Evolutionary conservation across 2,329 filamentous ascomycete species (phyloP).

Genomic region (Chrysoporthe cubensis): DNA sequence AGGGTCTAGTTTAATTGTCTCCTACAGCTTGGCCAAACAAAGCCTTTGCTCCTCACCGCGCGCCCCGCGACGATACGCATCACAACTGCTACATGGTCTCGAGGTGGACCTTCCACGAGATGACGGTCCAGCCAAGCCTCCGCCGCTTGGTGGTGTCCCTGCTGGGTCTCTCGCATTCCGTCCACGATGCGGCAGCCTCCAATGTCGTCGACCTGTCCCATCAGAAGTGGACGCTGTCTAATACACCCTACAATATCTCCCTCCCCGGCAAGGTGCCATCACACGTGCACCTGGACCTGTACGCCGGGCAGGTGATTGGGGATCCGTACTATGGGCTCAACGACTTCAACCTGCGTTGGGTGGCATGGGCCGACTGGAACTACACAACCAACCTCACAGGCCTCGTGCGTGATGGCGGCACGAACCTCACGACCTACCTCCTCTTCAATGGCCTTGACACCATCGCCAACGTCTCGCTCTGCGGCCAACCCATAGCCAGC

Average conservation of each 20-base stretch:
- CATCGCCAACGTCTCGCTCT: slow-evolving; percentile 60
- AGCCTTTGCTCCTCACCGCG: neutral
- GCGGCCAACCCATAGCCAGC: slow-evolving; percentile 55
- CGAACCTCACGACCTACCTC: slow-evolving; percentile 52
- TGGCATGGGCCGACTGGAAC: slow-evolving; percentile 63
- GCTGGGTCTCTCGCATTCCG: neutral
- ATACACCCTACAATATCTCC: slow-evolving; percentile 50
- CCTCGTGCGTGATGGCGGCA: slow-evolving; percentile 32
- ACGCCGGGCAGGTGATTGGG: slow-evolving; percentile 55
- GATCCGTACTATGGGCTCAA: slow-evolving; percentile 57
- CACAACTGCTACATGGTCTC: neutral
- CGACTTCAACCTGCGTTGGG: slow-evolving; percentile 63
- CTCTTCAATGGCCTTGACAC: slow-evolving; percentile 67
- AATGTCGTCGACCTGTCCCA: slow-evolving; percentile 46
- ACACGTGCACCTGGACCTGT: slow-evolving; percentile 63
- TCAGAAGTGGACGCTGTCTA: slow-evolving; percentile 49
- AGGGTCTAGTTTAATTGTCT: neutral
- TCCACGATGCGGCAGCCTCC: slow-evolving; percentile 19
- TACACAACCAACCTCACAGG: slow-evolving; percentile 55
- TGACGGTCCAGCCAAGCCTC: neutral
- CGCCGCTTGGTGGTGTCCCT: neutral
- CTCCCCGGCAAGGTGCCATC: slow-evolving; percentile 60
- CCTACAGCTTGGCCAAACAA: neutral
- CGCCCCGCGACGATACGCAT: neutral
- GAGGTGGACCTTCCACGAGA: neutral